Evolutionary conservation across 805 yeast species (phyloP).

Genomic region (Candida berthetii): DNA sequence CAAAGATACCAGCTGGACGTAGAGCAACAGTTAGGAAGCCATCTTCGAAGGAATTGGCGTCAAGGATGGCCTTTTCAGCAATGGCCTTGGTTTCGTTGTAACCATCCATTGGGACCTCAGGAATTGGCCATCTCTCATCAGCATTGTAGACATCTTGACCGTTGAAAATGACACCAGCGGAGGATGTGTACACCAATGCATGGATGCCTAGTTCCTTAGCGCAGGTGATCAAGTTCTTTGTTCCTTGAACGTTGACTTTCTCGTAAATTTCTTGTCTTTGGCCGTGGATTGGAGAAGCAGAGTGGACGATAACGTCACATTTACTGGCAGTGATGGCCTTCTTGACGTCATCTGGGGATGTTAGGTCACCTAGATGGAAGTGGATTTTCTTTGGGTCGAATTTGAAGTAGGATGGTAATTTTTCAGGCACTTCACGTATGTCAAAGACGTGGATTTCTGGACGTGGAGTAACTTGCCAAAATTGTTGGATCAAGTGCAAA

Average conservation of each 20-base stretch:
- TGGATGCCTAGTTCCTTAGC: conserved; percentile 43
- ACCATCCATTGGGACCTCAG: conserved; percentile 90
- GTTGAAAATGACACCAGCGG: conserved; percentile 95
- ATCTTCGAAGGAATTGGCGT: conserved; percentile 54
- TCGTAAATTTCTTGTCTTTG: conserved; percentile 74
- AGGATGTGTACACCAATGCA: conserved; percentile 88
- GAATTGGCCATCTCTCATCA: conserved; percentile 92
- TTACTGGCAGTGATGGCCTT: conserved; percentile 50
- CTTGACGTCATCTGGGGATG: conserved; percentile 62
- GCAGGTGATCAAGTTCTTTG: conserved; percentile 63
- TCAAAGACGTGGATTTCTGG: conserved; percentile 86
- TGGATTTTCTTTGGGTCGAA: conserved; percentile 54
- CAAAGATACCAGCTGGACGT: conserved; percentile 97
- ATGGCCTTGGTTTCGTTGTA: conserved; percentile 92
- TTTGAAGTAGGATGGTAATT: conserved; percentile 64
- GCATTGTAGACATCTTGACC: conserved; percentile 93
- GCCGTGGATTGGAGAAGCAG: conserved; percentile 97
- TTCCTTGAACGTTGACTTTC: conserved; percentile 89
- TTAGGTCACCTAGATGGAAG: conserved; percentile 79
- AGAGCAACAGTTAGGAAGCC: conserved; percentile 74
- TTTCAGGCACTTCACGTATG: conserved; percentile 79
- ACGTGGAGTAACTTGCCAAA: conserved; percentile 54
- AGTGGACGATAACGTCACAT: conserved; percentile 82
- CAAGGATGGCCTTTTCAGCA: conserved; percentile 79
- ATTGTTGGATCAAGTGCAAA: conserved; percentile 83